phyloP scores from a whole-genome alignment of 129 eudicot genomes.

The Escallonia rubra region DNA sequence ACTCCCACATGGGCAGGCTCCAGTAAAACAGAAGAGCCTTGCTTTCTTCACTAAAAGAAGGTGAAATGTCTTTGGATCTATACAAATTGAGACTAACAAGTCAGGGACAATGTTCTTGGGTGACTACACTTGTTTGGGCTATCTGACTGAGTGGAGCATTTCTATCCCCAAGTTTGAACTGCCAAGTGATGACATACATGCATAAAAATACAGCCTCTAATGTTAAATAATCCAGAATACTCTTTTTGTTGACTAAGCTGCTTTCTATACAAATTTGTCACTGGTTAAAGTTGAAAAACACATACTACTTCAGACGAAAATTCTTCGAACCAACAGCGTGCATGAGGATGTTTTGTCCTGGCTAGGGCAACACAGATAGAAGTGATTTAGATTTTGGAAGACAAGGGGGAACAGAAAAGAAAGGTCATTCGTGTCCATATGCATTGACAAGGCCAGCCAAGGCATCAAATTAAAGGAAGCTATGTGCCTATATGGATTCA shows the following conservation, averaged over 20 bases:
- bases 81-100: conserved; percentile 20
- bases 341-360: not conserved
- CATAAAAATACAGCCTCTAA: too few relatives aligned
- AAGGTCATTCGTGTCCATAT: not conserved
- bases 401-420: conserved; percentile 20
- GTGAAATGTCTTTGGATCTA: conserved; percentile 37
- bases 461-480: too few relatives aligned
- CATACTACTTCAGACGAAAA: too few relatives aligned
- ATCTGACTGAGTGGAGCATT: not conserved
- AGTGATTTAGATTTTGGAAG: not conserved
- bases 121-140: conserved; percentile 20
- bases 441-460: too few relatives aligned
- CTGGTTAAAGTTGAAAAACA: too few relatives aligned
- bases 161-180: too few relatives aligned
- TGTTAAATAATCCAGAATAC: too few relatives aligned
- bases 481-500: too few relatives aligned
- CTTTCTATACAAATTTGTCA: too few relatives aligned
- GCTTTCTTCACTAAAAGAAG: not conserved
- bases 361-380: too few relatives aligned
- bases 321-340: not conserved
- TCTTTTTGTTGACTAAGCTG: too few relatives aligned
- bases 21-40: conserved; percentile 1
- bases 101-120: conserved; percentile 40
- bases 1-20: not conserved
- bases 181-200: too few relatives aligned